Base-by-base conservation (phyloP, 345 rosid species). In the Murraya koenigii region DNA sequence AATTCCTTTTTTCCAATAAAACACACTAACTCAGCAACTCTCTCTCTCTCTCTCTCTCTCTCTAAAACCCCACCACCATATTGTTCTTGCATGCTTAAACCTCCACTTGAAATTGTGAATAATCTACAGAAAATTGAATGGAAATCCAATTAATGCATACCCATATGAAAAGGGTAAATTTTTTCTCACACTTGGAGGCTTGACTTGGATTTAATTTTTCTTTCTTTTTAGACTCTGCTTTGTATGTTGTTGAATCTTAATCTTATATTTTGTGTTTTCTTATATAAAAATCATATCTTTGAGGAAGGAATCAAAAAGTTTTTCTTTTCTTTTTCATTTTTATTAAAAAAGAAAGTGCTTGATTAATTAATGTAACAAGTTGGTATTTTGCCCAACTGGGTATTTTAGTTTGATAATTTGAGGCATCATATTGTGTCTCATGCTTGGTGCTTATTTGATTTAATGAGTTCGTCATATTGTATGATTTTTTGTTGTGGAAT, bases 81-180 rank as follows among this genome's bases (percentile, higher is more conserved):
- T 11, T 13, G 17, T 13, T 44, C 17, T 44, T 44, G 49, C n/a
- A 8, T 68, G 15, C 5, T 36, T 32, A 5, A 68, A 39, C 25
- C 56, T 52, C 72, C 28, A 19, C 39, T 61, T 19, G 58, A 39
- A 26, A 39, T 74, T 32, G 47, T 41, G 58, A 39, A 56, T 67
- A 74, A 61, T 20, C 68, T 17, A 10, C 20, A 17, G 67, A 74
- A 8, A 41, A 60, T 69, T 69, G 14, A 25, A 60, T 35, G 38
- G 58, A 60, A 60, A 11, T 61, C 39, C 2, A 39, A 61, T 25
- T 13, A 17, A 60, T 38, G 36, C 5, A 47, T 13, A 4, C 38
- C 58, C 55, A 41, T 23, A 61, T 74, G 77, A 61, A 61, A 32
- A 74, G 11, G 77, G 77, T 74, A 26, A 74, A 19, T 0, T 15